Conservation (phyloP, 164 flowering plant species). For the Euptelea pleiosperma region DNA sequence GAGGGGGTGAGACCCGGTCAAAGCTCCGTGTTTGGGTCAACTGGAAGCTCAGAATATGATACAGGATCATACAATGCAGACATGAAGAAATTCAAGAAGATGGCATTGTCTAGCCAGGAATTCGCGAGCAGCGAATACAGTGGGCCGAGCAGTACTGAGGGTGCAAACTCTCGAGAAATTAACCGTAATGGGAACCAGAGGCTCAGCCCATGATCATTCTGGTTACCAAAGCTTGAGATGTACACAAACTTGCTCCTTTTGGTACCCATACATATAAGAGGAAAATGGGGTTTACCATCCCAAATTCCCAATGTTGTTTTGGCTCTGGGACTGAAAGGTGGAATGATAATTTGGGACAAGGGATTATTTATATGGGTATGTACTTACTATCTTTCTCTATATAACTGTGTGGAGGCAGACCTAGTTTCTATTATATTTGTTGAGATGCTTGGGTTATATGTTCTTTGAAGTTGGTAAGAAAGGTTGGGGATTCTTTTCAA, state of each 20-base stretch:
- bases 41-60: constrained; percentile 34
- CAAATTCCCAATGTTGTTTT: neutral
- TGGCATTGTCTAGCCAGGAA: constrained; percentile 9
- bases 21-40: constrained; percentile 24
- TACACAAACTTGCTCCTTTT: neutral
- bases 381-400: too few relatives aligned
- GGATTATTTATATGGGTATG: constrained; percentile 1
- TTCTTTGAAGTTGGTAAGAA: neutral
- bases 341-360: neutral
- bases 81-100: constrained; percentile 37
- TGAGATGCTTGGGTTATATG: too few relatives aligned
- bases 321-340: neutral
- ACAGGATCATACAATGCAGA: constrained; percentile 33
- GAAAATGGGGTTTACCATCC: neutral
- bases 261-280: neutral
- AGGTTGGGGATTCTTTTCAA: neutral
- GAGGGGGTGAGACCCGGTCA: constrained; percentile 37
- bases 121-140: constrained; percentile 9
- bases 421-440: neutral
- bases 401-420: neutral
- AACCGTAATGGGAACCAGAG: neutral
- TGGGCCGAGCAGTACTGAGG: constrained; percentile 9
- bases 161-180: constrained; percentile 6
- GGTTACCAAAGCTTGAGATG: neutral
- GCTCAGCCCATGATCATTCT: neutral